phyloP scores from a whole-genome alignment of 192 early-diverging fungal species.

The Mortierella claussenii region DNA sequence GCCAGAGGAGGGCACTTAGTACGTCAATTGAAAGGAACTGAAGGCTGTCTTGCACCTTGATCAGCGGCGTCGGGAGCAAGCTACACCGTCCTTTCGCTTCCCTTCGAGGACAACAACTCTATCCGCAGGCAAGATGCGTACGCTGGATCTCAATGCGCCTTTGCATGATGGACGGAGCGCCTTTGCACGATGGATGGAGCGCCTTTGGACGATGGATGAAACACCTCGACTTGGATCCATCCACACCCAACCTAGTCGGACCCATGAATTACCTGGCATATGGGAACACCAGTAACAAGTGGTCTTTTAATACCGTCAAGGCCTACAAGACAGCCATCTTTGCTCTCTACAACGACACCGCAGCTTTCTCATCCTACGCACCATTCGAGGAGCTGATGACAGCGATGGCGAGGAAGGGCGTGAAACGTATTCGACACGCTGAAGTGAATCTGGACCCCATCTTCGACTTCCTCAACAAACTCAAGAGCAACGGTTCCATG shows the following conservation, averaged over 20 bases:
- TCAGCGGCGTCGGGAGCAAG: constrained; percentile 12
- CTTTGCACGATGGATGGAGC: too few relatives aligned
- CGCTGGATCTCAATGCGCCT: constrained; percentile 2
- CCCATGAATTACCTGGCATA: constrained; percentile 11
- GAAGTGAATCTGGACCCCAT: neutral
- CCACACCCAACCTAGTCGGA: neutral
- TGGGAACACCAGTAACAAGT: constrained; percentile 4
- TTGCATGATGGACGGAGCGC: too few relatives aligned
- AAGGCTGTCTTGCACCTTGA: constrained; percentile 13
- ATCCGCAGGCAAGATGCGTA: constrained; percentile 13
- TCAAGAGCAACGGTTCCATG: neutral
- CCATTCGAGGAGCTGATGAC: neutral
- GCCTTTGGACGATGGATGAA: constrained; percentile 13
- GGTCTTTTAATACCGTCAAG: constrained; percentile 10
- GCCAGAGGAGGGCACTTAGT: neutral
- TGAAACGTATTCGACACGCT: neutral
- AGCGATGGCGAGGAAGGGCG: neutral
- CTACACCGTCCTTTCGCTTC: constrained; percentile 21
- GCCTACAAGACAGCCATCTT: constrained; percentile 8
- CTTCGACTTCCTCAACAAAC: neutral
- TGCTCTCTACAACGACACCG: constrained; percentile 9
- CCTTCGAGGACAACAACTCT: constrained; percentile 40
- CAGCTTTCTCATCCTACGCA: constrained; percentile 1
- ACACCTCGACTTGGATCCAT: neutral
- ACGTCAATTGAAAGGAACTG: constrained; percentile 53